These are phyloP conservation scores for Boletus edulis DNA, from an alignment of 768 basidiomycete species.

Conservation along the genomic window DNA sequence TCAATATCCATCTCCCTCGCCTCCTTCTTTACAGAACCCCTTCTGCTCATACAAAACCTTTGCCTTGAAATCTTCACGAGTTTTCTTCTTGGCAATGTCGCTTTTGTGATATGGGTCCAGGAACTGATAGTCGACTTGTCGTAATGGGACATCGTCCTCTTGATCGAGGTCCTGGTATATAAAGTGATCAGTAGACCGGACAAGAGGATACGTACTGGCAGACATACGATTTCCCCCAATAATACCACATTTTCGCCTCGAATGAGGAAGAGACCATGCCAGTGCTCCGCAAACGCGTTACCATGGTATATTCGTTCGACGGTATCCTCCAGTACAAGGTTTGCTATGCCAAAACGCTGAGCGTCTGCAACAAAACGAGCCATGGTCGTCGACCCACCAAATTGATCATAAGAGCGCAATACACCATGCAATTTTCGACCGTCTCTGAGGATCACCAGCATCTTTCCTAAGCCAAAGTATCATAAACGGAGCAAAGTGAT, in stretches of 20 bases:
- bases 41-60: conserved; percentile 78
- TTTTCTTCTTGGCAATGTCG: conserved; percentile 72
- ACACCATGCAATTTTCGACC: conserved; percentile 97
- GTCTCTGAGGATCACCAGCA: conserved; percentile 95
- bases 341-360: conserved; percentile 54
- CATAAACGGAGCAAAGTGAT: conserved; percentile 28
- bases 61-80: conserved; percentile 80
- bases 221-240: conserved; percentile 90
- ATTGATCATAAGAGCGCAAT: conserved; percentile 96
- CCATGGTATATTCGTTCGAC: conserved; percentile 93
- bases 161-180: conserved; percentile 77
- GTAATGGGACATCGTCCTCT: conserved; percentile 84
- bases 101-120: conserved; percentile 71
- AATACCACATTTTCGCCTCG: conserved; percentile 98
- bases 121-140: conserved; percentile 67
- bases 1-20: conserved; percentile 94
- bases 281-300: conserved; percentile 82
- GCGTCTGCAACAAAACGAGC: neutral
- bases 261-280: conserved; percentile 89
- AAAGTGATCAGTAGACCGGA: conserved; percentile 1
- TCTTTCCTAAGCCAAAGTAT: conserved; percentile 74
- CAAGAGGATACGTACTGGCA: conserved; percentile 3
- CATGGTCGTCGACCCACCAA: conserved; percentile 57
- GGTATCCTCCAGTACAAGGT: conserved; percentile 94
- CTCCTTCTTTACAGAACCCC: conserved; percentile 93